phyloP scores from a whole-genome alignment of 495 filamentous ascomycete genomes.

The Tuber indicum region DNA sequence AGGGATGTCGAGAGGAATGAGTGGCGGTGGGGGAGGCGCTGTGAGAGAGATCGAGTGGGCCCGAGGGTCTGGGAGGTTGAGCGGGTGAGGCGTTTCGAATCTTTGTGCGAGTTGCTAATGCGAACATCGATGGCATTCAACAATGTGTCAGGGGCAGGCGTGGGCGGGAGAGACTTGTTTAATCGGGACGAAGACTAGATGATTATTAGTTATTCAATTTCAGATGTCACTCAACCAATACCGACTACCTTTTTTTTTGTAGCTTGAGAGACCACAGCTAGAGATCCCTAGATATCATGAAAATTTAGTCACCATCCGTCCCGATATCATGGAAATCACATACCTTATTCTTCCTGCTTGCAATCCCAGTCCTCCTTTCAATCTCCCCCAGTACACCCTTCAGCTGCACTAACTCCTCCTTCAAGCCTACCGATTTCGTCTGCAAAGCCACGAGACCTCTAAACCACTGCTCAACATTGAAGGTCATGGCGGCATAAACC shows the following conservation, averaged over 20 bases:
- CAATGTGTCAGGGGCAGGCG: conserved; percentile 21
- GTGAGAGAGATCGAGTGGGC: not conserved
- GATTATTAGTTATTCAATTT: not conserved
- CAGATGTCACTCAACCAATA: conserved; percentile 2
- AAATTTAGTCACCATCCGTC: not conserved
- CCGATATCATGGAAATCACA: not conserved
- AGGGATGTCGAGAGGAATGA: conserved; percentile 1
- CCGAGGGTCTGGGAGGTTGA: conserved; percentile 9
- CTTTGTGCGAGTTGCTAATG: conserved; percentile 4
- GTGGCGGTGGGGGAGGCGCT: conserved; percentile 1
- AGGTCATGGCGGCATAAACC: conserved; percentile 72
- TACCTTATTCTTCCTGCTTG: conserved; percentile 48
- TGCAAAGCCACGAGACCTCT: conserved; percentile 64
- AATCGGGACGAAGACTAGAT: conserved; percentile 6
- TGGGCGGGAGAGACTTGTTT: conserved; percentile 28
- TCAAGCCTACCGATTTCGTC: conserved; percentile 56
- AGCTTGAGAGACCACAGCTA: conserved; percentile 11
- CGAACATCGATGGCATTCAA: conserved; percentile 27
- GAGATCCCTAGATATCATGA: not conserved
- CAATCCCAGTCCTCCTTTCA: conserved; percentile 65
- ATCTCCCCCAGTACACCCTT: conserved; percentile 66
- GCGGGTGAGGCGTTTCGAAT: conserved; percentile 5
- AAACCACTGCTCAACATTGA: conserved; percentile 82
- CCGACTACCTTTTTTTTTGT: conserved; percentile 23
- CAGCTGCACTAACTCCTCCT: conserved; percentile 57